Conservation (phyloP, 371 early-diverging fungal species). For the Mortierella sp. region DNA sequence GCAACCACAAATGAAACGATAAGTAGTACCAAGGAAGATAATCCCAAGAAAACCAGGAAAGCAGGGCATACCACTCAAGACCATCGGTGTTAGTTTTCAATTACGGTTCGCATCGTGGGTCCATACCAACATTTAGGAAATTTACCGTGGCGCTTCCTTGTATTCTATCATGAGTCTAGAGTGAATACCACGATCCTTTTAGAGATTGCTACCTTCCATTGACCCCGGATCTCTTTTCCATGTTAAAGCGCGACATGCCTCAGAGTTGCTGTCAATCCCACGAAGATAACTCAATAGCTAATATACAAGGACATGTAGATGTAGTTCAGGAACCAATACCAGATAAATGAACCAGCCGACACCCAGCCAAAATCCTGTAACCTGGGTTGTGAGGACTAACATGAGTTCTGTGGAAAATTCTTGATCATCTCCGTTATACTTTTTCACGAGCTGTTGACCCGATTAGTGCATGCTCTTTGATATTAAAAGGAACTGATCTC, state of each 20-base stretch:
- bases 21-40: too few relatives aligned
- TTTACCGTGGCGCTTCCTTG: slow-evolving; percentile 79
- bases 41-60: too few relatives aligned
- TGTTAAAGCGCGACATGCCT: slow-evolving; percentile 65
- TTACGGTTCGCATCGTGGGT: slow-evolving; percentile 63
- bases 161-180: slow-evolving; percentile 76
- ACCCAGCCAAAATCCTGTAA: slow-evolving; percentile 73
- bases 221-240: slow-evolving; percentile 57
- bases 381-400: slow-evolving; percentile 67
- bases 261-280: slow-evolving; percentile 61
- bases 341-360: slow-evolving; percentile 58
- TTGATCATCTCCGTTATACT: slow-evolving; percentile 61
- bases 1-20: too few relatives aligned
- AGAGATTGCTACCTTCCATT: slow-evolving; percentile 36
- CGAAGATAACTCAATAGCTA: slow-evolving; percentile 62
- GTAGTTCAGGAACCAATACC: slow-evolving; percentile 68
- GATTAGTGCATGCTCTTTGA: slow-evolving; percentile 84
- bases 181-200: slow-evolving; percentile 71
- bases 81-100: slow-evolving; percentile 79
- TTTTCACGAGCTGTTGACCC: slow-evolving; percentile 53
- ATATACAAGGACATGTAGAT: slow-evolving; percentile 60
- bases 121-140: slow-evolving; percentile 6
- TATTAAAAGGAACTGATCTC: slow-evolving; percentile 78
- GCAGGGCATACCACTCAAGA: slow-evolving; percentile 53
- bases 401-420: slow-evolving; percentile 58